These are phyloP conservation scores for Pythium diclinum DNA, from an alignment of 352 stramenopile species.

Conservation along the genomic window DNA sequence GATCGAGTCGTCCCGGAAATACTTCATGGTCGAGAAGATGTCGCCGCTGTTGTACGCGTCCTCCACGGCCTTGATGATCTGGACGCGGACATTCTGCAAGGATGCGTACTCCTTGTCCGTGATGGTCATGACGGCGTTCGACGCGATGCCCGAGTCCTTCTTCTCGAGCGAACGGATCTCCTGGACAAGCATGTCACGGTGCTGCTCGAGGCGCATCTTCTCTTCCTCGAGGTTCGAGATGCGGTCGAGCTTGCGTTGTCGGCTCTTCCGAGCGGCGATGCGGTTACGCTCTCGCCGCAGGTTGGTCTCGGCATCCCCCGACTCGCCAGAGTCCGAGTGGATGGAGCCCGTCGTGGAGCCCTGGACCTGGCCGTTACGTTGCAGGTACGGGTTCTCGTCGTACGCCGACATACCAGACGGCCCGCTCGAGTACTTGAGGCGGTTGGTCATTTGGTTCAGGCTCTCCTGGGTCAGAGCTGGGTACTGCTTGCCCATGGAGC, in stretches of 20 bases:
- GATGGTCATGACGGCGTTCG: constrained; percentile 59
- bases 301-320: constrained; percentile 67
- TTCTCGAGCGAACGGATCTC: constrained; percentile 84
- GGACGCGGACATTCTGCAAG: constrained; percentile 66
- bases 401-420: constrained; percentile 43
- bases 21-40: constrained; percentile 72
- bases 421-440: constrained; percentile 46
- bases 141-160: constrained; percentile 51
- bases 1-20: constrained; percentile 87
- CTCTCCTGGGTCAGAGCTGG: constrained; percentile 52
- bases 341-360: constrained; percentile 62
- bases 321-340: constrained; percentile 63
- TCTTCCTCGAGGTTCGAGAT: constrained; percentile 87
- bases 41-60: constrained; percentile 79
- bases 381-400: constrained; percentile 64
- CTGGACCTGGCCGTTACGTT: constrained; percentile 32
- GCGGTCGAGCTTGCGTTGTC: constrained; percentile 81
- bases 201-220: constrained; percentile 84
- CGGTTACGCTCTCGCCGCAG: constrained; percentile 81
- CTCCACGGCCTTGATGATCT: constrained; percentile 81
- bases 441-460: constrained; percentile 51
- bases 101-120: constrained; percentile 78
- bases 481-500: constrained; percentile 23
- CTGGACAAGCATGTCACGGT: constrained; percentile 84
- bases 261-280: constrained; percentile 78